These are phyloP conservation scores for Tetrahymena elliotti DNA, from an alignment of 73 alveolate genomes.

Conservation along the genomic window DNA sequence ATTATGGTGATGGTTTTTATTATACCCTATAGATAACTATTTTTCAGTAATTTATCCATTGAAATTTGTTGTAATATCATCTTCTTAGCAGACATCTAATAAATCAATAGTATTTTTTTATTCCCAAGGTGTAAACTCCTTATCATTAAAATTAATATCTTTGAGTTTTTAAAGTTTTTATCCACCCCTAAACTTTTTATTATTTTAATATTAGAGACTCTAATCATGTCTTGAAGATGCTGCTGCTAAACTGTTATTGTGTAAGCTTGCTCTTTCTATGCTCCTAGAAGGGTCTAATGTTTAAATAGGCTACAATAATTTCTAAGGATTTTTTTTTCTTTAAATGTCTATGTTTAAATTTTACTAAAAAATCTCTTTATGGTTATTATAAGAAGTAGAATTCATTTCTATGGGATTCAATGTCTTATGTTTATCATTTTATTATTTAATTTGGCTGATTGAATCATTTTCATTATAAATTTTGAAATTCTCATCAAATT, in stretches of 20 bases:
- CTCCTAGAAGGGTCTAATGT: neutral
- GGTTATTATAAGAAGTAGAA: neutral
- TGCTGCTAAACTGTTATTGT: neutral
- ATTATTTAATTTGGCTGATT: neutral
- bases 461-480: neutral
- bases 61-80: neutral
- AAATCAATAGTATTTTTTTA: neutral
- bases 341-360: neutral
- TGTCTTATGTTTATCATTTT: neutral
- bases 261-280: neutral
- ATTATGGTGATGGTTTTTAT: neutral
- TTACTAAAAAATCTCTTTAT: neutral
- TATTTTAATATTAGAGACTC: neutral
- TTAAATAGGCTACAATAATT: neutral
- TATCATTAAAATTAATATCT: neutral
- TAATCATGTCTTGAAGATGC: neutral
- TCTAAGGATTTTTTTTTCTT: neutral
- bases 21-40: neutral
- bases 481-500: neutral
- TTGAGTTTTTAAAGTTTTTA: neutral
- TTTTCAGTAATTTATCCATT: neutral
- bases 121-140: neutral
- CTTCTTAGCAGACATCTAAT: neutral
- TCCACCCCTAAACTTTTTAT: neutral
- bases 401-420: neutral